Base-by-base conservation (phyloP, 352 stramenopile species). In the Globisporangium alternatum region DNA sequence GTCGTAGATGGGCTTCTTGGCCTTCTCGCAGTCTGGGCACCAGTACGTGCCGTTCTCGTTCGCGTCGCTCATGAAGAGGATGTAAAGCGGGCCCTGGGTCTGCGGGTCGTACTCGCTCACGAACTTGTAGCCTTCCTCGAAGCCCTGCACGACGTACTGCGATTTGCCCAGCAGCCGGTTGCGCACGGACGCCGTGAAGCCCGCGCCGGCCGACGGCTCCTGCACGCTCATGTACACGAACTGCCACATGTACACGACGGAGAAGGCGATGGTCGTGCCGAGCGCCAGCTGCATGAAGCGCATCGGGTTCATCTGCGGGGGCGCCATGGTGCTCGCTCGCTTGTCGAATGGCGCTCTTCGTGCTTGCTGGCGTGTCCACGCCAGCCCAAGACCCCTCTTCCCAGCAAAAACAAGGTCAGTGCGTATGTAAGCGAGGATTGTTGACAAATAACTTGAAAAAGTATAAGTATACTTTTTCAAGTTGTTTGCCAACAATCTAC, bases 61-160 rank as follows among this genome's bases (percentile, higher is more conserved):
- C 9, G 66, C 76, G 70, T 90, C 80, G 63, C 81, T 89, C 80
- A 89, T 83, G 62, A 94, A 90, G 48, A 94, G 62, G 30, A 94
- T 70, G 60, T 88, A 94, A 31, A 94, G 61, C 25, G 81, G 85
- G 0, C 85, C 85, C 56, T 87, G 81, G 15, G 52, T 69, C 55
- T 71, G 64, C 30, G 90, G 79, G 56, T 92, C 65, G 64, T 92
- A 92, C 78, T 88, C 75, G 52, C 78, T 81, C 64, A 92, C 83
- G 37, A 90, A 90, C 67, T 89, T 83, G 73, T 89, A 83, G 35
- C 69, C 81, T 17, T 79, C 80, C 8, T 84, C 71, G 63, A 92
- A 92, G n/a, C 83, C 83, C 41, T 83, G 77, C 41, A 90, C 70
- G 33, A 90, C 67, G 53, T 89, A 77, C 45, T 84, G 67, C 31